A percentile compares a stretch with the other conserved stretches of the same genome.
These are phyloP conservation scores for Pseudopyrenochaeta lycopersici DNA, from an alignment of 2,329 filamentous ascomycete genomes.

Conservation along the genomic window DNA sequence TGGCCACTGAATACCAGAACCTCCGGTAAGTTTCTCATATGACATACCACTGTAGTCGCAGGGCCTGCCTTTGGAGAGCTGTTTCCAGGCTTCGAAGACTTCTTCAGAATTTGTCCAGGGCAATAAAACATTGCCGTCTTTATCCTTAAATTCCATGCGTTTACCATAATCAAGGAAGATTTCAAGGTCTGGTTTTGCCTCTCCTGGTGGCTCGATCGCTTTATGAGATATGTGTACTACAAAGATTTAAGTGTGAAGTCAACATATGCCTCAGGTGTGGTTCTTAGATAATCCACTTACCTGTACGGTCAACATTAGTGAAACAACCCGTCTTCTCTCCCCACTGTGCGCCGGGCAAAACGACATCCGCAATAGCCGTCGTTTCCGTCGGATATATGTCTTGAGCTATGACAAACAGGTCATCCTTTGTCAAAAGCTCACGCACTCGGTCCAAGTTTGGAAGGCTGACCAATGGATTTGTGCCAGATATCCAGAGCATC, in stretches of 20 bases:
- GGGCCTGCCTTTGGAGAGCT: conserved; percentile 10
- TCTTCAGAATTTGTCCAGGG: conserved; percentile 8
- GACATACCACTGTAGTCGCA: conserved; percentile 15
- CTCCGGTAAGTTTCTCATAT: conserved; percentile 14
- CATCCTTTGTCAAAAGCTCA: conserved; percentile 10
- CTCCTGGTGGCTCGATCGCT: conserved; percentile 10
- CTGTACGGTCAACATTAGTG: conserved; percentile 7
- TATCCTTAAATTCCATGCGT: conserved; percentile 14
- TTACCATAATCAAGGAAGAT: conserved; percentile 16
- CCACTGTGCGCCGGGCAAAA: conserved; percentile 9
- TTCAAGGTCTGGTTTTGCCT: conserved; percentile 8
- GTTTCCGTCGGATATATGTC: conserved; percentile 13
- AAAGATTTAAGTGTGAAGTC: too few relatives aligned
- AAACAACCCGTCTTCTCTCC: conserved; percentile 14
- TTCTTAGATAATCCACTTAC: too few relatives aligned
- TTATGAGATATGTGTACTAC: conserved; percentile 10
- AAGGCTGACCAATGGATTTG: conserved; percentile 12
- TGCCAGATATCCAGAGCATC: conserved; percentile 16
- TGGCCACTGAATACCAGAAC: conserved; percentile 15
- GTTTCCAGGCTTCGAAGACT: conserved; percentile 16
- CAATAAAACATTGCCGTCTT: conserved; percentile 10
- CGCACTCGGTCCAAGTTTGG: conserved; percentile 8
- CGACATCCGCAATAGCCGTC: conserved; percentile 11
- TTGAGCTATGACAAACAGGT: conserved; percentile 12
- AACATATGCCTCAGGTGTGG: too few relatives aligned